phyloP scores from a whole-genome alignment of 1,139 yeast genomes.

The Chernovozyma aurita region DNA sequence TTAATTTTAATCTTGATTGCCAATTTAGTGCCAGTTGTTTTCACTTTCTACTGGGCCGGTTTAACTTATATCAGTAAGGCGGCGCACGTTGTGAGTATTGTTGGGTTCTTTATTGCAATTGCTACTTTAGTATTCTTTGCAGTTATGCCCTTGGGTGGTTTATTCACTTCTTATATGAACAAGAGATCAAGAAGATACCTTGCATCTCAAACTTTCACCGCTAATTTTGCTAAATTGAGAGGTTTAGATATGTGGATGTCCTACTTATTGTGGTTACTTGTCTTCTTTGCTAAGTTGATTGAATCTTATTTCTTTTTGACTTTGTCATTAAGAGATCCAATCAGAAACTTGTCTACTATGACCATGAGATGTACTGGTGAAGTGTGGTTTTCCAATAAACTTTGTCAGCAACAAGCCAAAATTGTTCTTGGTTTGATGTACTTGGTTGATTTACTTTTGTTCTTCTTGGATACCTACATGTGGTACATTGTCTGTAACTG shows the following conservation, averaged over 20 bases:
- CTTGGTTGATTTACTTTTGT: constrained; percentile 85
- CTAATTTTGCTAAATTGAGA: constrained; percentile 72
- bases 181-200: constrained; percentile 85
- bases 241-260: constrained; percentile 98
- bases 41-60: constrained; percentile 81
- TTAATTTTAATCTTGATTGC: constrained; percentile 59
- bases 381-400: constrained; percentile 69
- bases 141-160: constrained; percentile 94
- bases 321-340: constrained; percentile 89
- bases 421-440: constrained; percentile 89
- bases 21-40: constrained; percentile 84
- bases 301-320: constrained; percentile 95
- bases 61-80: constrained; percentile 62
- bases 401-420: constrained; percentile 83
- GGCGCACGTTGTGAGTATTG: constrained; percentile 79
- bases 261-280: constrained; percentile 82
- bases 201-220: constrained; percentile 94
- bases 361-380: constrained; percentile 71
- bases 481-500: constrained; percentile 97
- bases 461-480: constrained; percentile 97
- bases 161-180: constrained; percentile 89
- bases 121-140: constrained; percentile 83
- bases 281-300: constrained; percentile 79
- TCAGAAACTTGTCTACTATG: constrained; percentile 55
- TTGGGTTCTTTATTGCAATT: constrained; percentile 85